Base-by-base conservation (phyloP, 345 rosid species). In the Mallotus nudiflorus region DNA sequence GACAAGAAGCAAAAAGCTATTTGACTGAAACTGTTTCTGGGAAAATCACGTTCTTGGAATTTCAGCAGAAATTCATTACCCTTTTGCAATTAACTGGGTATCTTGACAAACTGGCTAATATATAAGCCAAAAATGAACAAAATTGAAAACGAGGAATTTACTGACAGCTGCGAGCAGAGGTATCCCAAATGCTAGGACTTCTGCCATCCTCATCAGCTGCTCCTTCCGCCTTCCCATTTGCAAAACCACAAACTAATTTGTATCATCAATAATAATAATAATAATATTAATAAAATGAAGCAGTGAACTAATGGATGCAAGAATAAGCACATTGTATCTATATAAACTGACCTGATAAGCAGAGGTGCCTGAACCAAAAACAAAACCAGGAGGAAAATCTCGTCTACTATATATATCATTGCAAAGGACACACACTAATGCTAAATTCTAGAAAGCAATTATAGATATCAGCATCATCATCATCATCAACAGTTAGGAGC, bases 321-420 rank as follows among this genome's bases (percentile, higher is more conserved):
- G n/a, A n/a, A n/a, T n/a, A n/a, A n/a, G n/a, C n/a, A n/a, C n/a
- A n/a, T n/a, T n/a, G n/a, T n/a, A n/a, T n/a, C n/a, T n/a, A n/a
- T n/a, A n/a, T n/a, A 9, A 7, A 46, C 39, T 45, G 27, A 86
- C 91, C 88, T 80, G 91, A 78, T 81, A 87, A 55, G 89, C 91
- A 22, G 91, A 83, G 39, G 89, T 75, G 48, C 73, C 81, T 28
- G 88, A 81, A 50, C 89, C 91, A 22, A 87, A 87, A 50, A 85
- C 75, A 68, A 87, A 89, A 20, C 64, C n/a, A n/a, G n/a, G n/a
- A n/a, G n/a, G n/a, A n/a, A n/a, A n/a, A n/a, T n/a, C n/a, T n/a
- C n/a, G n/a, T 63, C 86, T 86, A 72, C 63, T 78, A 70, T 81
- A 89, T 11, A 42, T 59, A 58, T 75, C 80, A 67, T 69, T 74